phyloP scores from a whole-genome alignment of 176 grass and related monocot species.

The Aegilops umbellulata region DNA sequence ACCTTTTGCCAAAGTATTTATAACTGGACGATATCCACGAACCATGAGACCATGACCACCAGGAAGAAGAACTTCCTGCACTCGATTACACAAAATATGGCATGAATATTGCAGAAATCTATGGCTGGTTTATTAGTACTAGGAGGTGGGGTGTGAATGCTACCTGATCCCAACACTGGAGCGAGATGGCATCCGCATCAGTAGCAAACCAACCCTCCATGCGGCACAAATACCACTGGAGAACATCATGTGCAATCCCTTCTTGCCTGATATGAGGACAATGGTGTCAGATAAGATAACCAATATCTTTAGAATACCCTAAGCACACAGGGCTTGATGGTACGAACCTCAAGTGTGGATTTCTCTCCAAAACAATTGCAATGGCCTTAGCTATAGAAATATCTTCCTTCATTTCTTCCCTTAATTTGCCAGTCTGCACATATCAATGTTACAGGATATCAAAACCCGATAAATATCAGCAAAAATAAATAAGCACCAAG shows the following conservation, averaged over 20 bases:
- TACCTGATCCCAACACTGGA: conserved; percentile 92
- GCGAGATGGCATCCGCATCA: conserved; percentile 84
- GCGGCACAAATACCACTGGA: conserved; percentile 96
- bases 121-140: not conserved
- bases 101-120: conserved; percentile 18
- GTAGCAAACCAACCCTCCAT: conserved; percentile 99
- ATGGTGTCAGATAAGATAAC: conserved; percentile 19
- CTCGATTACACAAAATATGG: not conserved
- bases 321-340: conserved; percentile 7
- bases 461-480: not conserved
- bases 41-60: conserved; percentile 99
- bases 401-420: conserved; percentile 64
- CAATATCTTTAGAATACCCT: not conserved
- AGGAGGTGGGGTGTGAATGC: not conserved
- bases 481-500: not conserved
- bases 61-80: conserved; percentile 94
- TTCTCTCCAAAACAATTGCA: conserved; percentile 67
- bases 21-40: conserved; percentile 91
- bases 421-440: conserved; percentile 75
- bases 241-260: conserved; percentile 83
- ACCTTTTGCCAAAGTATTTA: conserved; percentile 94
- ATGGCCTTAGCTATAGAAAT: conserved; percentile 95
- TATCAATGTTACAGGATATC: not conserved
- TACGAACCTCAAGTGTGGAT: conserved; percentile 73
- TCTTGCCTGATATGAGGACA: conserved; percentile 61